These are phyloP conservation scores for Serendipita vermifera DNA, from an alignment of 768 basidiomycete species.

Conservation along the genomic window DNA sequence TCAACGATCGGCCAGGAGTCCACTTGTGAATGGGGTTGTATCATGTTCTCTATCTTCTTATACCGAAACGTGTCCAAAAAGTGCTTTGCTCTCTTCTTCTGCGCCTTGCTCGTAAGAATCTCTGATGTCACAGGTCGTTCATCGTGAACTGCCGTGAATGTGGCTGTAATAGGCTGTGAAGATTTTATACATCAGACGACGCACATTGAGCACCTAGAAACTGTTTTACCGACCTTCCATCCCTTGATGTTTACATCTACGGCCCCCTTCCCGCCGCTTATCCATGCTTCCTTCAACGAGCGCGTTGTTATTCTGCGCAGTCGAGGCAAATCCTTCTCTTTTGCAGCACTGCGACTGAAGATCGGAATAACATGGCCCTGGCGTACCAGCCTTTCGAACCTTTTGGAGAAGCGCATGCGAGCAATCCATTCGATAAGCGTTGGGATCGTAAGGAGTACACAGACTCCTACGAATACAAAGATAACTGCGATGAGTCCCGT, in stretches of 20 bases:
- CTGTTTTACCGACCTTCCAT: not conserved
- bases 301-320: not conserved
- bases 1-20: not conserved
- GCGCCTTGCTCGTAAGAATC: not conserved
- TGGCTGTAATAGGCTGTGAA: not conserved
- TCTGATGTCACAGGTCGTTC: too few species aligned
- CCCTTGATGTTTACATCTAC: not conserved
- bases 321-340: not conserved
- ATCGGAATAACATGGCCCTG: not conserved
- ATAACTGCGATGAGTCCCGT: too few species aligned
- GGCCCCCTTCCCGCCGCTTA: not conserved
- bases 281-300: not conserved
- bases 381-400: not conserved
- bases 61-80: not conserved
- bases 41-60: not conserved
- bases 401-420: not conserved
- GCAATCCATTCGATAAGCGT: not conserved
- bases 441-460: not conserved
- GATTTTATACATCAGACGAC: not conserved
- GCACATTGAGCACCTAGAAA: not conserved
- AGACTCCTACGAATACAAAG: not conserved
- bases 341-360: not conserved
- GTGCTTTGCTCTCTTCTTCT: not conserved
- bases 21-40: not conserved
- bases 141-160: too few species aligned